phyloP scores from a whole-genome alignment of 345 rosid genomes.

The Diplotaxis tenuifolia region DNA sequence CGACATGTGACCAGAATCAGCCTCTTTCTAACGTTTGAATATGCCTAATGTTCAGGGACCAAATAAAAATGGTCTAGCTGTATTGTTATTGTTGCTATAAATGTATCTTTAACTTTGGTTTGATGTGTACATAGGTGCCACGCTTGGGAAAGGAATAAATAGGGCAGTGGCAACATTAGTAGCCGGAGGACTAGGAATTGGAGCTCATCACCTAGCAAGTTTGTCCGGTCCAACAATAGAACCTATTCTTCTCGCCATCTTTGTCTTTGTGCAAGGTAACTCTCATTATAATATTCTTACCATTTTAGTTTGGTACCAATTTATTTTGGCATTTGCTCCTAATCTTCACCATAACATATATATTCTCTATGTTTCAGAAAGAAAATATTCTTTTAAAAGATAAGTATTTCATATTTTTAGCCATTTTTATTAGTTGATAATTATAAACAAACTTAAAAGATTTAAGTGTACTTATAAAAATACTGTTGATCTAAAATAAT shows the following conservation, averaged over 20 bases:
- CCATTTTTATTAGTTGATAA: no score
- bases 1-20: not conserved
- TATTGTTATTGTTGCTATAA: not conserved
- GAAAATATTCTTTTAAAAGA: not conserved
- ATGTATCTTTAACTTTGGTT: not conserved
- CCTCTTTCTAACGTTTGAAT: not conserved
- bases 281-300: not conserved
- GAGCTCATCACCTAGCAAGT: slow-evolving; percentile 61
- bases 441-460: not conserved
- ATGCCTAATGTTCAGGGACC: not conserved
- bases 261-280: slow-evolving; percentile 66
- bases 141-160: slow-evolving; percentile 70
- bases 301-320: not conserved
- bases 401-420: not conserved
- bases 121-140: slow-evolving; percentile 41
- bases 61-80: not conserved
- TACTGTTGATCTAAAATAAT: not conserved
- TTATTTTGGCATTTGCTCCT: not conserved
- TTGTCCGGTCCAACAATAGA: slow-evolving; percentile 51
- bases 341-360: not conserved
- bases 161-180: slow-evolving; percentile 69
- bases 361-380: not conserved
- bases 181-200: slow-evolving; percentile 66
- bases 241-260: slow-evolving; percentile 60
- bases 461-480: not conserved